A percentile compares a stretch with the other conserved stretches of the same genome.
These are phyloP conservation scores for Neopestalotiopsis clavispora DNA, from an alignment of 2,329 filamentous ascomycete species.

Conservation along the genomic window DNA sequence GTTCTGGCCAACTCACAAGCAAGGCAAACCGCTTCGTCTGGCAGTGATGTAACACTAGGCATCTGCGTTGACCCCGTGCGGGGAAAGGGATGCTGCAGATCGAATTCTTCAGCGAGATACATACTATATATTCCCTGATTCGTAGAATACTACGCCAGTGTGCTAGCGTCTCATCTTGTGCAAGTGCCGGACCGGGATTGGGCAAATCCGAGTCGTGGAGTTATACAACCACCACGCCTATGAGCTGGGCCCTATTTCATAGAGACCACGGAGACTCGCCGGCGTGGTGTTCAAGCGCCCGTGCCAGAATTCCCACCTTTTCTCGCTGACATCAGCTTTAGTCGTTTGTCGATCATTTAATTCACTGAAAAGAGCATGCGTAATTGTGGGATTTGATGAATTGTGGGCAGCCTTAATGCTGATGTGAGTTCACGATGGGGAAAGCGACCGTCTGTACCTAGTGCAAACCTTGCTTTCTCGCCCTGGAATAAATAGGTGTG, in stretches of 20 bases:
- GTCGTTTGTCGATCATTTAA: too few relatives aligned
- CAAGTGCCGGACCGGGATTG: slow-evolving; percentile 1
- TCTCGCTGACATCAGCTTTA: too few relatives aligned
- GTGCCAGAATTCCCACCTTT: too few relatives aligned
- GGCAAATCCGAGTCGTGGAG: not conserved
- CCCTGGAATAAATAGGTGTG: too few relatives aligned
- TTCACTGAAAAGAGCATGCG: too few relatives aligned
- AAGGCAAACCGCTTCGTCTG: not conserved
- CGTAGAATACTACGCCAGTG: not conserved
- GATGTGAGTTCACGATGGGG: too few relatives aligned
- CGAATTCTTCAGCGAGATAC: not conserved
- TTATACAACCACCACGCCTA: not conserved
- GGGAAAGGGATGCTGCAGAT: not conserved
- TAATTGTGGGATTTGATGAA: too few relatives aligned
- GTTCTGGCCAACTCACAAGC: not conserved
- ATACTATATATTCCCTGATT: not conserved
- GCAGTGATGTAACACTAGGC: not conserved
- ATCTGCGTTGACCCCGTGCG: not conserved
- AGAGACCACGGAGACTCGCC: too few relatives aligned
- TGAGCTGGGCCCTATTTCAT: not conserved
- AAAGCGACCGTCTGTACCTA: too few relatives aligned
- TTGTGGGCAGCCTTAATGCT: too few relatives aligned
- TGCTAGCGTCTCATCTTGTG: not conserved
- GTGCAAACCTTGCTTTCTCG: too few relatives aligned
- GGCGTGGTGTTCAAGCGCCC: too few relatives aligned